Base-by-base conservation (phyloP, 306 rosid genomes). In the Sicyos baderoa region DNA sequence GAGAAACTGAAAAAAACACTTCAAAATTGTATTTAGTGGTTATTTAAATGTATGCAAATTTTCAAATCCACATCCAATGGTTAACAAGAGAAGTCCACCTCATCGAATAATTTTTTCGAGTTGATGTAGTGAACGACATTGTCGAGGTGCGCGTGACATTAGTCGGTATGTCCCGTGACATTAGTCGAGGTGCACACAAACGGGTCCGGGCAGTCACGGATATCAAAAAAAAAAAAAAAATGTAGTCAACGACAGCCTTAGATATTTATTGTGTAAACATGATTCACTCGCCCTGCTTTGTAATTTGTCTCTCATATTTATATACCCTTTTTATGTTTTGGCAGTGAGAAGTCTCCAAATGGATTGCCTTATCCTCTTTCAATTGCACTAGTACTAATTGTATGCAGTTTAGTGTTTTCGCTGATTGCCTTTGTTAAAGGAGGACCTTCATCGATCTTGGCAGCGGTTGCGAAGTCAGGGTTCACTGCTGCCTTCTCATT, bases 401-500 rank as follows among this genome's bases (percentile, higher is more conserved):
- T 96, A 72, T 88, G 97, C 60, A 80, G 86, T 70, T 77, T 87
- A 45, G 78, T 90, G 47, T 93, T 90, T 83, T 81, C 90, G 25
- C 78, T 93, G 73, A 85, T 93, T 78, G 88, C 97, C 74, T 89
- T 90, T 77, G 81, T 73, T 79, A 93, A 85, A 82, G 94, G 97
- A 81, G 97, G 91, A 17, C 89, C 96, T 70, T 80, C 96, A 51
- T 63, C 90, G 42, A 62, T 86, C 50, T 76, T 93, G 76, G 90
- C 86, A 70, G 97, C 91, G 75, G 68, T 93, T 57, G 83, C 99
- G 62, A 93, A 90, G 77, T 83, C 99, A 54, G 99, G 99, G 73
- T 89, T 93, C 81, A 86, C 99, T 56, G 99, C 99, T 75, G 99
- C 99, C n/a, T 93, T 93, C 76, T 72, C 93, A 50, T 85, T 93